Base-by-base conservation (phyloP, 2,329 filamentous ascomycete species). In the Penicillium polonicum region DNA sequence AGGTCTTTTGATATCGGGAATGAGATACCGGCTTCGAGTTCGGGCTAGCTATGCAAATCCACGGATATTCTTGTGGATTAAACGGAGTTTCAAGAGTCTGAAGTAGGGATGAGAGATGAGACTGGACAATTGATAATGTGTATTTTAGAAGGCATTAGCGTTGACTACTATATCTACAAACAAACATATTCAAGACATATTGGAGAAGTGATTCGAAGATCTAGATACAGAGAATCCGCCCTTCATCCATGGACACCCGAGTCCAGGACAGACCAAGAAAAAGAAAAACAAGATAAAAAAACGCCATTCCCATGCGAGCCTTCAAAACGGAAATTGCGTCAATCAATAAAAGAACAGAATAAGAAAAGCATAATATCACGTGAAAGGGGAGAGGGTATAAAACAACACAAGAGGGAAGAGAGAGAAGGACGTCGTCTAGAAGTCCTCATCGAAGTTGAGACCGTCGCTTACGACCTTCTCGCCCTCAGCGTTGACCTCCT, bases 371-470 rank as follows among this genome's bases (percentile, higher is more conserved):
- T 66, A 62, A 66, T 66, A 68, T 70, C 64, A 65, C 68, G 60
- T 61, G 62, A 60, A 59, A 58, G 58, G 56, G 59, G 56, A 48
- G 54, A 62, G 65, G 65, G 65, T 67, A 67, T 67, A 64, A 57
- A 65, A 67, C 60, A 62, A 62, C 42, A 57, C 55, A 55, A 55
- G 60, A 58, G 57, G 46, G 43, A 48, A 49, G 48, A 44, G n/a
- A 44, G n/a, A 50, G 12, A 15, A 36, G 17, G 55, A 55, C 41
- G 27, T 21, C 62, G 74, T 82, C 83, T 90, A 97, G 74, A 99
- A 99, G 80, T 99, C 94, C 66, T 97, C 93, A 68, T 97, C 92
- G 70, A 99, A 97, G 76, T 79, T 83, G 80, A 99, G 95, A 80
- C 93, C 91, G 63, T 70, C 70, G 44, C 70, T 72, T 50, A 65